Base-by-base conservation (phyloP, 2,329 filamentous ascomycete genomes). In the Bipolaris sorokiniana region DNA sequence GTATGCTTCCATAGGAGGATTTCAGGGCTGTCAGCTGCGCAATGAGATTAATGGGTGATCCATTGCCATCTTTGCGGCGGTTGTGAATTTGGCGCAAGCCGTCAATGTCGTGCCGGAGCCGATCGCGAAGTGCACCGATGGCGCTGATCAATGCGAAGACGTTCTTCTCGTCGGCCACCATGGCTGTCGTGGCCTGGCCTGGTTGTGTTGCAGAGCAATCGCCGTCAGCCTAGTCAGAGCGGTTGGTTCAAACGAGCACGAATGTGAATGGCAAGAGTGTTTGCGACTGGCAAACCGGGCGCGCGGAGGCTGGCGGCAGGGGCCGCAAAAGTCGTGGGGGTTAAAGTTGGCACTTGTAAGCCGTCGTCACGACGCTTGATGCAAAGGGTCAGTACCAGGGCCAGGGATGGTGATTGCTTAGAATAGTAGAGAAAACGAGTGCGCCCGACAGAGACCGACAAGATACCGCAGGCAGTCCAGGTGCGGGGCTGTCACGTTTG, bases 41-140 rank as follows among this genome's bases (percentile, higher is more conserved):
- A 58, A 76, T 75, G 18, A 76, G 63, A 48, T 76, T 75, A 59
- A 76, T 76, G 16, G 67, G 70, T 7, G 65, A 66, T 46, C 62
- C 65, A 57, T 67, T 67, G 62, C 61, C 58, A 58, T 71, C 71
- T 45, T 63, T 70, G 66, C 67, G 74, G 41, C 66, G 71, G 54
- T 76, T 70, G 66, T 74, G 72, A 36, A 76, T 71, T 48, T 72
- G 68, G 33, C 73, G 68, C 56, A 76, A 59, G 36, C 62, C 64
- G 53, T 74, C 67, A 54, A 75, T 74, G 37, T 63, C 65, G 47
- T 69, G 65, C 42, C 73, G 71, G 57, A 75, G 59, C 23, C 68
- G 62, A 48, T 71, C 67, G 58, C 70, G 70, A 62, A 70, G 74
- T 23, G 62, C 58, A 13, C 56, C 62, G 50, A 76, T 67, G 16